phyloP scores from a whole-genome alignment of 2,329 filamentous ascomycete species.

The Aspergillus sp. region DNA sequence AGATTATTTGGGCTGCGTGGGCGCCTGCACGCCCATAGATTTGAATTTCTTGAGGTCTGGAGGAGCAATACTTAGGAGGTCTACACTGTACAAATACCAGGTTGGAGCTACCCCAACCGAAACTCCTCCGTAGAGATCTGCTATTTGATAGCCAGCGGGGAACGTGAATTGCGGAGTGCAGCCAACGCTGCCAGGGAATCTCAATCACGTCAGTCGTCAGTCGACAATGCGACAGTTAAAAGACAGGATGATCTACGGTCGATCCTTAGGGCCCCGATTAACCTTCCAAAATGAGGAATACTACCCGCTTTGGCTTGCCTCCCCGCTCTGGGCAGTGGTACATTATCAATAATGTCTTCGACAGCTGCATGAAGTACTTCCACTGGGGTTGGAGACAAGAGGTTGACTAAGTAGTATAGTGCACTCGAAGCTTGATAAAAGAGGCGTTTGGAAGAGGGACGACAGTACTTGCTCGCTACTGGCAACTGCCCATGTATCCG shows the following conservation, averaged over 20 bases:
- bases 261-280: neutral
- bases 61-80: too few species aligned
- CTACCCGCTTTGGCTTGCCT: neutral
- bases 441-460: too few species aligned
- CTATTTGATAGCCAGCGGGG: neutral
- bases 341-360: neutral
- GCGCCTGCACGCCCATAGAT: too few species aligned
- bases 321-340: neutral
- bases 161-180: neutral
- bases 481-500: too few species aligned
- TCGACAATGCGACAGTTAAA: neutral
- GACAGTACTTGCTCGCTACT: too few species aligned
- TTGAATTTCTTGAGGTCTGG: too few species aligned
- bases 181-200: neutral
- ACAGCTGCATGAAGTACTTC: neutral
- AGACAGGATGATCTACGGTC: slow-evolving; percentile 2
- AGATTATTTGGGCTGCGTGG: too few species aligned
- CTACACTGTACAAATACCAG: neutral
- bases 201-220: neutral
- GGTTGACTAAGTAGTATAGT: neutral
- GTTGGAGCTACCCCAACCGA: neutral
- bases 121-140: neutral
- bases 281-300: neutral
- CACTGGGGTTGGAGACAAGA: neutral
- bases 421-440: too few species aligned